Evolutionary conservation across 805 yeast genomes (phyloP).

Genomic region (Nakazawaea populi): DNA sequence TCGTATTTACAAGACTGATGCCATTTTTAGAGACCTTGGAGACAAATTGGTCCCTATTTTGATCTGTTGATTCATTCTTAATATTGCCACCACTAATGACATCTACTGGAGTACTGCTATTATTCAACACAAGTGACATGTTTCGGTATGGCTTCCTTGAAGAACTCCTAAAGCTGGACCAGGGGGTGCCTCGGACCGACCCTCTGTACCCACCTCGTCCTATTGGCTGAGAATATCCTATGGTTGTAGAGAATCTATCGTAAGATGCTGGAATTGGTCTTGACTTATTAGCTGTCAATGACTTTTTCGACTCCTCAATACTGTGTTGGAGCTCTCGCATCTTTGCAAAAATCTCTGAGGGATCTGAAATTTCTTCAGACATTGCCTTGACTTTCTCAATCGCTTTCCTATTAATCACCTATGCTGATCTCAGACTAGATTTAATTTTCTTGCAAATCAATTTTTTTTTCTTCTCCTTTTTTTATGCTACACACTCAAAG

Average conservation of each 20-base stretch:
- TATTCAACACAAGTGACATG: conserved; percentile 26
- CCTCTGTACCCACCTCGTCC: conserved; percentile 10
- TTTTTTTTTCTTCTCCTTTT: no score
- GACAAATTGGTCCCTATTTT: conserved; percentile 15
- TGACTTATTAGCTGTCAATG: background rate
- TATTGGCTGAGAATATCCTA: conserved; percentile 1
- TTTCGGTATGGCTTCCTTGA: conserved; percentile 20
- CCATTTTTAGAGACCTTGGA: conserved; percentile 29
- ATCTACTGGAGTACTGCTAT: conserved; percentile 11
- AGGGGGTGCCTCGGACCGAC: conserved; percentile 11
- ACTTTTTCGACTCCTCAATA: conserved; percentile 5
- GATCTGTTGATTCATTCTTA: background rate
- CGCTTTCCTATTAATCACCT: background rate
- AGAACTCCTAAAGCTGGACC: conserved; percentile 15
- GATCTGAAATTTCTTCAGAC: background rate
- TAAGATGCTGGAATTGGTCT: conserved; percentile 1
- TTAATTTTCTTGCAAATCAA: no score
- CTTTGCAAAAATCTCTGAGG: conserved; percentile 7
- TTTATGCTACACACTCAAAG: no score
- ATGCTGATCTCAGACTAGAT: background rate
- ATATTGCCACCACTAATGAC: conserved; percentile 12
- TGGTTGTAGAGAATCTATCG: background rate
- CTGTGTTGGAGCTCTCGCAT: conserved; percentile 8
- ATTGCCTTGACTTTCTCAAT: background rate
- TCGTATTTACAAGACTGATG: conserved; percentile 31